Evolutionary conservation across 768 basidiomycete genomes (phyloP), one percentile per base, ranked within the genome.

Genomic region (Xerocomus brunneocitrinus): DNA sequence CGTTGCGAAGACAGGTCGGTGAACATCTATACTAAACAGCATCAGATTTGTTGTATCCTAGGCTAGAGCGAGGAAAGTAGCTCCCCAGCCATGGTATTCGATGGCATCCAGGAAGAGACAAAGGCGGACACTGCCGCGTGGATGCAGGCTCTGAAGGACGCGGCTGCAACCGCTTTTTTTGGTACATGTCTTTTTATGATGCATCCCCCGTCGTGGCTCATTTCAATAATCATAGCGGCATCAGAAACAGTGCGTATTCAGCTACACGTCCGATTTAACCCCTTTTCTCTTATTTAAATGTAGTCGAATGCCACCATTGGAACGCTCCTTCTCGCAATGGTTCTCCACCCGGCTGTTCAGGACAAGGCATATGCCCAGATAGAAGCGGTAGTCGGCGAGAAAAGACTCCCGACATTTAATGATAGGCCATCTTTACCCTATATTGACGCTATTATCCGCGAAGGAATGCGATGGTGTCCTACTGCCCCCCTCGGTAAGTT

Each of bases 391-490:
- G 45, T 67, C 8, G 61, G 63, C 32, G 64, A 54, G 38, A 54
- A 50, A 38, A 57, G 56, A 13, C 54, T 67, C 1, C 66, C 62
- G 30, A 60, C 40, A 2, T 34, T 55, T 25, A 47, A 45, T 9
- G 61, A 69, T 27, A 50, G 57, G 31, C 14, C 46, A 10, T 54
- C 34, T 5, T 49, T 77, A 12, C 73, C 73, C 1, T 77, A 74
- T 47, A 64, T 73, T 6, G 64, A 61, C 4, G 71, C 73, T 4
- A 67, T 74, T 9, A 64, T 70, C n/a, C 70, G 71, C 48, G 76
- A 76, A 57, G 56, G 52, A 3, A 40, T 61, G 30, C 56, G 62
- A 43, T 57, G 62, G 62, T 30, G 13, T 28, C 42, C 42, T 8
- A 13, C 16, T 16, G 27, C 5, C 3, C 42, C 42, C 27, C 42